These are phyloP conservation scores for Phialophora chinensis DNA, from an alignment of 2,329 filamentous ascomycete genomes.

Conservation along the genomic window DNA sequence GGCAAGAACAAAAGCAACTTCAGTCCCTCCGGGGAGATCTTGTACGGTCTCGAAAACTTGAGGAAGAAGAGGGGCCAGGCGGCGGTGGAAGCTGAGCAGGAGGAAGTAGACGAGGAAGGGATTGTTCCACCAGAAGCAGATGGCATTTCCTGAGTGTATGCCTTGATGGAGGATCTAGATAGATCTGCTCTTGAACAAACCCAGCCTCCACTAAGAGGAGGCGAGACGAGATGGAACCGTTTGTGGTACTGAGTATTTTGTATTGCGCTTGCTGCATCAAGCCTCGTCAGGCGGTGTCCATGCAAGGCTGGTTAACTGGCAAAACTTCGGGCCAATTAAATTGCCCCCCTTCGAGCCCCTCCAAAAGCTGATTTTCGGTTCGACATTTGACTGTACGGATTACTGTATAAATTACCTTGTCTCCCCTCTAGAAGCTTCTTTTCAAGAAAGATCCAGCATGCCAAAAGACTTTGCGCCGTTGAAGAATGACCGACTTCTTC, in stretches of 20 bases:
- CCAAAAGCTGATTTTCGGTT: neutral
- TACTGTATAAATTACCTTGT: neutral
- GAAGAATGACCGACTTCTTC: constrained; percentile 89
- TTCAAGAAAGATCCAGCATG: constrained; percentile 55
- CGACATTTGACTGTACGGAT: neutral
- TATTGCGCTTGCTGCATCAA: neutral
- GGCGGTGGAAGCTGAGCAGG: constrained; percentile 32
- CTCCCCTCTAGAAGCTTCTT: neutral
- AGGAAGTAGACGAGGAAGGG: constrained; percentile 24
- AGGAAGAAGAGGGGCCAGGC: constrained; percentile 44
- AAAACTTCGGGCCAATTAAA: constrained; percentile 3
- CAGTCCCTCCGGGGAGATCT: constrained; percentile 37
- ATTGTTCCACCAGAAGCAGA: constrained; percentile 5
- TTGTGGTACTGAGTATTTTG: neutral
- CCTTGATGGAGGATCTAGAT: neutral
- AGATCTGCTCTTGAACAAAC: neutral
- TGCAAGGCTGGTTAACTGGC: neutral
- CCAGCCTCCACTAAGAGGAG: neutral
- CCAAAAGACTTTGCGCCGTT: constrained; percentile 76
- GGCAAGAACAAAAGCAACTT: constrained; percentile 26
- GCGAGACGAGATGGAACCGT: neutral
- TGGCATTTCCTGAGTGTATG: neutral
- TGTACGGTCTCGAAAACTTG: constrained; percentile 51
- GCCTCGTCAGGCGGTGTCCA: neutral
- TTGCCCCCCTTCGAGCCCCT: neutral